Percentiles rank a stretch among this genome's conserved stretches.
Conservation (phyloP, 2,329 filamentous ascomycete species). For the Cucurbitaria berberidis region DNA sequence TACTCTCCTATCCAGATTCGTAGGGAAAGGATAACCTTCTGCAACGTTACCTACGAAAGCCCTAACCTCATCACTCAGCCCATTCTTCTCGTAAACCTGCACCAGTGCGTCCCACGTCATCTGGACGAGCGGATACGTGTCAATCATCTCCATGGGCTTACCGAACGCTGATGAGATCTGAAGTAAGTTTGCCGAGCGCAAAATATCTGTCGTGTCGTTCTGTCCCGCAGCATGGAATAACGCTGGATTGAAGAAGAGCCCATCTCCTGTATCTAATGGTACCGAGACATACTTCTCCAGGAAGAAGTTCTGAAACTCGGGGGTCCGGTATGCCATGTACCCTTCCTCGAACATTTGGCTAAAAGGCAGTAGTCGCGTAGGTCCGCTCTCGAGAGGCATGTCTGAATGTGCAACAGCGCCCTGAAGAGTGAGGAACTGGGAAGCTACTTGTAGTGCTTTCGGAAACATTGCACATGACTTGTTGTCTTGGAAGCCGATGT, state of each 20-base stretch:
- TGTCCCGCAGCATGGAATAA: conserved; percentile 68
- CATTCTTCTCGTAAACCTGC: conserved; percentile 41
- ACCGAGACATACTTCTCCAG: conserved; percentile 59
- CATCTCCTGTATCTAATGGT: conserved; percentile 63
- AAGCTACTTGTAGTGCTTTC: conserved; percentile 59
- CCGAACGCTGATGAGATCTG: conserved; percentile 68
- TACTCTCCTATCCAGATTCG: conserved; percentile 64
- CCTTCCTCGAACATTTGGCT: conserved; percentile 64
- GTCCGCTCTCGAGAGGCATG: conserved; percentile 64
- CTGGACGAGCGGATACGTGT: conserved; percentile 58
- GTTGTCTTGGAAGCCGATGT: conserved; percentile 66
- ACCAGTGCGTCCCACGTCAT: conserved; percentile 53
- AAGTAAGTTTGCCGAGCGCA: conserved; percentile 66
- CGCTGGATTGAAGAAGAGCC: conserved; percentile 68
- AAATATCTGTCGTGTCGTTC: conserved; percentile 58
- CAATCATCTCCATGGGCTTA: conserved; percentile 68
- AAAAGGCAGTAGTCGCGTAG: conserved; percentile 66
- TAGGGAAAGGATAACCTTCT: conserved; percentile 68
- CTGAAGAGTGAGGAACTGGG: conserved; percentile 66
- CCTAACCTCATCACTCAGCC: conserved; percentile 52
- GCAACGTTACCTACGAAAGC: conserved; percentile 60
- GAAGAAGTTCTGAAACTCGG: conserved; percentile 63
- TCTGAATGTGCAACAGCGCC: conserved; percentile 68
- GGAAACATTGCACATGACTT: conserved; percentile 56
- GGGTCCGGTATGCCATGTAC: conserved; percentile 63